Conservation (phyloP, 306 rosid genomes). For the Cicer chorassanicum region DNA sequence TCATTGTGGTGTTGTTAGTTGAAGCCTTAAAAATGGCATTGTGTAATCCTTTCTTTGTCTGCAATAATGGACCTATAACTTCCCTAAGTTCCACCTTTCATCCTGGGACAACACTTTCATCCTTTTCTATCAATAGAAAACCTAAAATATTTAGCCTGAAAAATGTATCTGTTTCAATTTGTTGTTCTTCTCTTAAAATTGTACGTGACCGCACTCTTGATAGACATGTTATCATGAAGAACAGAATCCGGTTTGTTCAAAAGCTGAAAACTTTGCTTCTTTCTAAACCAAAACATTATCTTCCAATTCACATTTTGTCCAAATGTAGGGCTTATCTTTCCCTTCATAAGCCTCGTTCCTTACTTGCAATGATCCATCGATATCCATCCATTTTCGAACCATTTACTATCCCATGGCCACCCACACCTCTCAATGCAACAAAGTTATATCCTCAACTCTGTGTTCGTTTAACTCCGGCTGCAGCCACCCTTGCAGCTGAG, state of each 20-base stretch:
- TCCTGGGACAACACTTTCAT: conserved; percentile 42
- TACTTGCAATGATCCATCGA: conserved; percentile 78
- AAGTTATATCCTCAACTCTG: conserved; percentile 75
- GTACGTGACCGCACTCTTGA: conserved; percentile 75
- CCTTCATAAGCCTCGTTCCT: conserved; percentile 66
- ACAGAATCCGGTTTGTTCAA: conserved; percentile 78
- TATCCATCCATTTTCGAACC: conserved; percentile 82
- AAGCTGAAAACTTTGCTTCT: conserved; percentile 80
- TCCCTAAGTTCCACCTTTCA: conserved; percentile 54
- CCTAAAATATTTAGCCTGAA: conserved; percentile 27
- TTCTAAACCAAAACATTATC: conserved; percentile 84
- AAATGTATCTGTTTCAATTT: conserved; percentile 46
- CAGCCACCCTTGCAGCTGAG: conserved; percentile 60
- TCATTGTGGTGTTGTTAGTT: conserved; percentile 12
- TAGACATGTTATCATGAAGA: conserved; percentile 69
- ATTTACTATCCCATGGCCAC: conserved; percentile 71
- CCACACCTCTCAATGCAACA: conserved; percentile 76
- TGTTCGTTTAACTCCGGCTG: conserved; percentile 89
- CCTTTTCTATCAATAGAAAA: conserved; percentile 42
- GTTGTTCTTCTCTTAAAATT: conserved; percentile 70
- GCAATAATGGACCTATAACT: conserved; percentile 44
- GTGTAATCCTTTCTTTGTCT: conserved; percentile 51
- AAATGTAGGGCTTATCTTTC: conserved; percentile 82
- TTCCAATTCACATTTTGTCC: conserved; percentile 73
- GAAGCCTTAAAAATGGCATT: conserved; percentile 49